These are phyloP conservation scores for Aspergillus terreus DNA, from an alignment of 2,329 filamentous ascomycete species.

Conservation along the genomic window DNA sequence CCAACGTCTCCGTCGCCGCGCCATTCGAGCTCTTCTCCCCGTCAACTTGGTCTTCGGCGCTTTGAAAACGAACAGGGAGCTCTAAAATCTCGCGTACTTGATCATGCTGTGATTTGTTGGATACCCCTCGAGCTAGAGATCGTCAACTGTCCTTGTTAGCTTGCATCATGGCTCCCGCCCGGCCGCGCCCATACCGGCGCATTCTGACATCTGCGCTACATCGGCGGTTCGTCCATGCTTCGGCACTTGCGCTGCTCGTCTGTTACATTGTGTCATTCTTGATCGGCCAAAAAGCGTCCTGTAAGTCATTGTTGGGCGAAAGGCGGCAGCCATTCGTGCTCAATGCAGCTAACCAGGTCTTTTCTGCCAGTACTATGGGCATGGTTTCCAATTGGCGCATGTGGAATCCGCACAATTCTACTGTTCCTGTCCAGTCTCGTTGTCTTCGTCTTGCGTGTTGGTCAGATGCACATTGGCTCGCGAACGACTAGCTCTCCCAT, in stretches of 20 bases:
- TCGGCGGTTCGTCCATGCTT: slow-evolving; percentile 76
- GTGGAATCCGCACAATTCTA: slow-evolving; percentile 69
- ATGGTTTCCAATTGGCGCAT: slow-evolving; percentile 76
- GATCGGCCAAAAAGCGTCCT: slow-evolving; percentile 65
- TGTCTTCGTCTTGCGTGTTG: slow-evolving; percentile 81
- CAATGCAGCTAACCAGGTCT: slow-evolving; percentile 6
- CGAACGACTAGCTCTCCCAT: slow-evolving; percentile 68
- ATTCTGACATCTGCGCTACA: slow-evolving; percentile 87
- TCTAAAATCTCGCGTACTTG: slow-evolving; percentile 3
- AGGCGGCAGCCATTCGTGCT: neutral
- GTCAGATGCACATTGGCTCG: slow-evolving; percentile 71
- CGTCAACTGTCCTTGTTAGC: slow-evolving; percentile 18
- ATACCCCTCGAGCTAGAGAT: slow-evolving; percentile 19
- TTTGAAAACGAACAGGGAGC: neutral
- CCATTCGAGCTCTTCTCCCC: neutral
- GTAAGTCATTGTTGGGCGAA: slow-evolving; percentile 47
- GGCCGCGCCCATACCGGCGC: slow-evolving; percentile 66
- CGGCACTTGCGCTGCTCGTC: slow-evolving; percentile 63
- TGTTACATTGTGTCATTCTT: slow-evolving; percentile 71
- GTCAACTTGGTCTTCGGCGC: neutral
- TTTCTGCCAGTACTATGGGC: slow-evolving; percentile 66
- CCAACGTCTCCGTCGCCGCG: slow-evolving; percentile 1
- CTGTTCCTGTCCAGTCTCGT: slow-evolving; percentile 73
- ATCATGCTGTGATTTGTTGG: slow-evolving; percentile 22
- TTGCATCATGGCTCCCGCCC: slow-evolving; percentile 34